phyloP scores from a whole-genome alignment of 1,139 yeast genomes.

The Blastobotrys aristatus region DNA sequence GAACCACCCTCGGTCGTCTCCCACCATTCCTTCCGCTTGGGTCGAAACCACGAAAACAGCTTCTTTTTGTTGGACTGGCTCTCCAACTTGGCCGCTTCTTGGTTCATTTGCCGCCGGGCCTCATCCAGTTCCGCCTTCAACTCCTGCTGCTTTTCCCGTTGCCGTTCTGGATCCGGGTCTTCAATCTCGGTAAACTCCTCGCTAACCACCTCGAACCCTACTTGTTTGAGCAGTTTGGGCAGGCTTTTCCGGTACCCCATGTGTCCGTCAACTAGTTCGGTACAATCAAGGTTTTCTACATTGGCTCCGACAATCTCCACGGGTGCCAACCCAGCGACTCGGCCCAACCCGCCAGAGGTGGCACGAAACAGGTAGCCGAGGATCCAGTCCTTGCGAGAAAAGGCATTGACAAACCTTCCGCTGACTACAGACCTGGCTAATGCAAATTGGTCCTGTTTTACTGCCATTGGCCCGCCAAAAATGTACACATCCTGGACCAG shows the following conservation, averaged over 20 bases:
- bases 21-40: slow-evolving; percentile 88
- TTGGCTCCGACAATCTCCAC: slow-evolving; percentile 57
- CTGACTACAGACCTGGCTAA: slow-evolving; percentile 82
- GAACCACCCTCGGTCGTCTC: slow-evolving; percentile 48
- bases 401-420: slow-evolving; percentile 87
- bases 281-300: slow-evolving; percentile 80
- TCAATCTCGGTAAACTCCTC: slow-evolving; percentile 96
- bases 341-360: slow-evolving; percentile 86
- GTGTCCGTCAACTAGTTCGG: slow-evolving; percentile 87
- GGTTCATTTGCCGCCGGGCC: slow-evolving; percentile 54
- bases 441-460: slow-evolving; percentile 70
- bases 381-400: slow-evolving; percentile 92
- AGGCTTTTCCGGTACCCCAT: slow-evolving; percentile 94
- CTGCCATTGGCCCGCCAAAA: slow-evolving; percentile 86
- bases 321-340: slow-evolving; percentile 86
- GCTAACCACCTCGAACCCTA: slow-evolving; percentile 78
- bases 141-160: slow-evolving; percentile 70
- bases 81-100: slow-evolving; percentile 25
- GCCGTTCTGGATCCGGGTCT: slow-evolving; percentile 88
- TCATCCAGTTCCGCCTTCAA: slow-evolving; percentile 79
- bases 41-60: slow-evolving; percentile 53
- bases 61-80: slow-evolving; percentile 34
- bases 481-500: slow-evolving; percentile 82
- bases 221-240: slow-evolving; percentile 63
- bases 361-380: slow-evolving; percentile 93